Percentiles rank a stretch among this genome's conserved stretches.
These are phyloP conservation scores for Margaritispora aquatica DNA, from an alignment of 495 filamentous ascomycete genomes.

Conservation along the genomic window DNA sequence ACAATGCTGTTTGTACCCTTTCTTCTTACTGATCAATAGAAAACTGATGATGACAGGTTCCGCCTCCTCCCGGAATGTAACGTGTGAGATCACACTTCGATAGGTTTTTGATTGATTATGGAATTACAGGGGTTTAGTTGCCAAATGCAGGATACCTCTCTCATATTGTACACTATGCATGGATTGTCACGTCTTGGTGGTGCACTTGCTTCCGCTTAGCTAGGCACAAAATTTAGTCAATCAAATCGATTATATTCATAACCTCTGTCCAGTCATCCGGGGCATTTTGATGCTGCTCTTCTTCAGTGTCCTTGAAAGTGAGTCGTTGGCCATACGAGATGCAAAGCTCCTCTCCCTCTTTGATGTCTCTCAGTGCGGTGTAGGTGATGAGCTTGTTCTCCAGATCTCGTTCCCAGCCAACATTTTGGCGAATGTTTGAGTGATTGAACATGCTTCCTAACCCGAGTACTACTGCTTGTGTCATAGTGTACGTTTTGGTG, in stretches of 20 bases:
- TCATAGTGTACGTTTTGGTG: constrained; percentile 16
- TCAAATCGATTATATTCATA: constrained; percentile 23
- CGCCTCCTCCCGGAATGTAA: constrained; percentile 50
- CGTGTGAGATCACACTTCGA: neutral
- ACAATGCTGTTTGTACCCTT: constrained; percentile 55
- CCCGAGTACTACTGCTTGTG: constrained; percentile 49
- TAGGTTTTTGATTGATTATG: neutral
- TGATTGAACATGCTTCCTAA: constrained; percentile 57
- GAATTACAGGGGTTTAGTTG: neutral
- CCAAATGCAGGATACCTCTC: constrained; percentile 15
- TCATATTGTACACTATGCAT: neutral
- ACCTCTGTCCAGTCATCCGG: constrained; percentile 18
- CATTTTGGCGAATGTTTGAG: constrained; percentile 41
- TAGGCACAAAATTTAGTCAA: constrained; percentile 16
- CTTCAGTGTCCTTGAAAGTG: constrained; percentile 46
- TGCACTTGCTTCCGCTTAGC: neutral
- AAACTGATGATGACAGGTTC: constrained; percentile 43
- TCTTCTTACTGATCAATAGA: neutral
- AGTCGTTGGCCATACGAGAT: constrained; percentile 48
- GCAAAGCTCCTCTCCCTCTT: constrained; percentile 46
- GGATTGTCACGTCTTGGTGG: neutral
- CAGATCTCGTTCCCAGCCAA: constrained; percentile 45
- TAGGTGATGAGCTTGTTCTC: constrained; percentile 39
- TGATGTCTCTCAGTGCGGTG: constrained; percentile 41
- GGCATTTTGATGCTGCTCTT: neutral